Percentiles rank a stretch among this genome's conserved stretches.
Conservation (phyloP, 1,284 basidiomycete species). For the Ceratorhiza oryzae-sativae region DNA sequence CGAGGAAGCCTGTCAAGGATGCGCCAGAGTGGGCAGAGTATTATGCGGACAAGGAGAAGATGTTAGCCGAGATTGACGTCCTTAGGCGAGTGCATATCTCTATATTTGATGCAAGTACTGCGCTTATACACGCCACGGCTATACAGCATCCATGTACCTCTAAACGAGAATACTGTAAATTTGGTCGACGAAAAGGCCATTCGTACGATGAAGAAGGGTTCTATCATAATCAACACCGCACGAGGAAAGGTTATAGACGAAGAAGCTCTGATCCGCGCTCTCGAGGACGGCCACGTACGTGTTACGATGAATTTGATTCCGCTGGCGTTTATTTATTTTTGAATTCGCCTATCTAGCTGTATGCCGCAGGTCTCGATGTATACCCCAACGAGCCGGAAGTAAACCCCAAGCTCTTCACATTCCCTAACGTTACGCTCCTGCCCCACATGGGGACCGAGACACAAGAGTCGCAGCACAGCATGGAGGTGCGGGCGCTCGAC, state of each 20-base stretch:
- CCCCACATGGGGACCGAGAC: constrained; percentile 93
- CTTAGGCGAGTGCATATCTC: constrained; percentile 54
- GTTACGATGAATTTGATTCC: constrained; percentile 25
- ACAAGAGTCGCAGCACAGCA: constrained; percentile 78
- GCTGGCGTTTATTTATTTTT: neutral
- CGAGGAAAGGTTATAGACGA: constrained; percentile 90
- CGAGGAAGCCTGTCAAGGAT: constrained; percentile 61
- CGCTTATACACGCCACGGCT: neutral
- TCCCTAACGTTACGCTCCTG: constrained; percentile 81
- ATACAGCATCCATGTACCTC: constrained; percentile 71
- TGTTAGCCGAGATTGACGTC: constrained; percentile 80
- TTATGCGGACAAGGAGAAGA: constrained; percentile 68
- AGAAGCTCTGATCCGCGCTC: constrained; percentile 80
- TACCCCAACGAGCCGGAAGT: constrained; percentile 88
- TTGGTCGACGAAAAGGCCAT: constrained; percentile 83
- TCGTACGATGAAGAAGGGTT: constrained; percentile 77
- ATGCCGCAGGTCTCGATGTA: constrained; percentile 86
- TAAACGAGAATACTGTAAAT: constrained; percentile 75
- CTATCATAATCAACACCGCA: constrained; percentile 88
- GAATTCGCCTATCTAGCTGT: constrained; percentile 61
- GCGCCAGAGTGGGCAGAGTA: constrained; percentile 82
- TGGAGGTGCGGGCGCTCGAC: constrained; percentile 78
- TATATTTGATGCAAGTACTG: neutral
- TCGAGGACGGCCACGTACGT: constrained; percentile 84
- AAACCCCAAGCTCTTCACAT: constrained; percentile 78